Evolutionary conservation across 345 rosid genomes (phyloP).

Genomic region (Theobroma cacao): DNA sequence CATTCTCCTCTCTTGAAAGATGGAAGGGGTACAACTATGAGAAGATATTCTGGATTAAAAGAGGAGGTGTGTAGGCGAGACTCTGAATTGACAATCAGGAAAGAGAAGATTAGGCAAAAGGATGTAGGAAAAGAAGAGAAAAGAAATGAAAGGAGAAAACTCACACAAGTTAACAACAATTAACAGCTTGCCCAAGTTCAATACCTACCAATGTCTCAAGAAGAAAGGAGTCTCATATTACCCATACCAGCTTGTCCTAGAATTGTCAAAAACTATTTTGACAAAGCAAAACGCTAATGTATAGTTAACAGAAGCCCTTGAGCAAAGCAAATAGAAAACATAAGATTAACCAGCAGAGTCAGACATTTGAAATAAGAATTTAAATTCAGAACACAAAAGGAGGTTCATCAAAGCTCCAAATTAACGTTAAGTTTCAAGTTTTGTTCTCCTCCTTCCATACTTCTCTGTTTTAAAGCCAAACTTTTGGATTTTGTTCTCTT

Average conservation of each 20-base stretch:
- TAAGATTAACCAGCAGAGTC: background rate
- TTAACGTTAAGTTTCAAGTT: background rate
- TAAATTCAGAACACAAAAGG: background rate
- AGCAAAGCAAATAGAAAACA: background rate
- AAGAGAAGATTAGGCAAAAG: background rate
- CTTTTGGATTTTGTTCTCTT: background rate
- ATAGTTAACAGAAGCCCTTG: background rate
- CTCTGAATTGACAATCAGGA: background rate
- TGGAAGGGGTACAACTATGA: background rate
- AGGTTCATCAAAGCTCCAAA: background rate
- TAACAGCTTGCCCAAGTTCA: background rate
- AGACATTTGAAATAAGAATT: background rate
- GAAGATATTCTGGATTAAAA: background rate
- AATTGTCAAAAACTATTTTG: background rate
- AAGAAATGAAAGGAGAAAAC: background rate
- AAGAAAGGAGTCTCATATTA: background rate
- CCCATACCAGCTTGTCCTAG: background rate
- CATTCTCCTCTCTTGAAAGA: background rate
- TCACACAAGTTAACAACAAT: background rate
- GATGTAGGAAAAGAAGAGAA: background rate
- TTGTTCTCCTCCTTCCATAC: background rate
- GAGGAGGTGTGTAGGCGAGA: background rate
- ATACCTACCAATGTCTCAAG: background rate
- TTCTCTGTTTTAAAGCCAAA: background rate
- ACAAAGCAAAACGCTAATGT: background rate